Conservation (phyloP, 805 yeast genomes). For the Schizosaccharomyces osmophilus region DNA sequence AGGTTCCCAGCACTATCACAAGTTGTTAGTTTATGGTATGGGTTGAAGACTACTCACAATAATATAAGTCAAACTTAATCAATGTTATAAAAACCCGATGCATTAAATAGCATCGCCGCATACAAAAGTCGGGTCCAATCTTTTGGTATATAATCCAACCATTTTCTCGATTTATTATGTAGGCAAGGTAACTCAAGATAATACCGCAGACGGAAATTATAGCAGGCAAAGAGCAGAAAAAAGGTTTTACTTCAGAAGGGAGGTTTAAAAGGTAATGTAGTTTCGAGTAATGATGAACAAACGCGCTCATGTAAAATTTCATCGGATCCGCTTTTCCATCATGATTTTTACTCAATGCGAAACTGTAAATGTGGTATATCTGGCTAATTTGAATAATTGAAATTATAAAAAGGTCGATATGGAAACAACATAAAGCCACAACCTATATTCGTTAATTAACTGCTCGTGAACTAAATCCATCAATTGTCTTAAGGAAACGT, state of each 20-base stretch:
- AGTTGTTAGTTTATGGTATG: not conserved
- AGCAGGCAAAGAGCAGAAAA: conserved; percentile 21
- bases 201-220: conserved; percentile 19
- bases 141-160: conserved; percentile 25
- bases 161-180: conserved; percentile 18
- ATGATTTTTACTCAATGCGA: too few species aligned
- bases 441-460: too few species aligned
- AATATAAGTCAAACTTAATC: conserved; percentile 21
- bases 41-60: conserved; percentile 11
- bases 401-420: conserved; percentile 6
- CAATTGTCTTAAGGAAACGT: too few species aligned
- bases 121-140: conserved; percentile 23
- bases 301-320: too few species aligned
- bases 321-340: too few species aligned
- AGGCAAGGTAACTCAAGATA: conserved; percentile 14
- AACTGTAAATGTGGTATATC: not conserved
- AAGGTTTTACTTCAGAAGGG: conserved; percentile 11
- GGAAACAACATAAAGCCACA: not conserved
- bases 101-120: conserved; percentile 17
- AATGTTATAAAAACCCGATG: conserved; percentile 20
- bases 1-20: conserved; percentile 20
- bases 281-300: too few species aligned
- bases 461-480: too few species aligned
- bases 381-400: conserved; percentile 2
- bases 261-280: not conserved